These are phyloP conservation scores for Udeniomyces megalosporus DNA, from an alignment of 768 basidiomycete genomes.

Conservation along the genomic window DNA sequence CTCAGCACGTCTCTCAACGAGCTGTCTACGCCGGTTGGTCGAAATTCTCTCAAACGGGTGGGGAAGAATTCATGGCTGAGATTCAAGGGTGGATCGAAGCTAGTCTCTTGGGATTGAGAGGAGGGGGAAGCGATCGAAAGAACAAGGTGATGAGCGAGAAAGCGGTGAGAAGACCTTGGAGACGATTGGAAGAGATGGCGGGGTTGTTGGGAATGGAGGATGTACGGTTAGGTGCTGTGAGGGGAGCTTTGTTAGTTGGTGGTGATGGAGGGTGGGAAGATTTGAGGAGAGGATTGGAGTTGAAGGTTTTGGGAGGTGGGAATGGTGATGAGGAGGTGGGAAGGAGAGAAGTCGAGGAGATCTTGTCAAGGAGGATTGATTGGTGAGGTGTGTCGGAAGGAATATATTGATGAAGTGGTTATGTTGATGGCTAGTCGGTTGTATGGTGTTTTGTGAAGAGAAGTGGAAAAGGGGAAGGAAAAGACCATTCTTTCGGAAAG, in stretches of 20 bases:
- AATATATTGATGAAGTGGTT: too few relatives aligned
- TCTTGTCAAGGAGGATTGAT: conserved; percentile 24
- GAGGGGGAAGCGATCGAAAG: conserved; percentile 25
- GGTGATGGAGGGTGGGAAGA: neutral
- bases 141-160: conserved; percentile 68
- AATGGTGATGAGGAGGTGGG: conserved; percentile 44
- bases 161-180: conserved; percentile 58
- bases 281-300: neutral
- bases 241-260: neutral
- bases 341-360: conserved; percentile 38
- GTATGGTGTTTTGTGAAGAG: too few relatives aligned
- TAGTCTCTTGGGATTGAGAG: conserved; percentile 43
- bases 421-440: too few relatives aligned
- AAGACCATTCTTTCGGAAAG: too few relatives aligned
- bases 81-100: conserved; percentile 68
- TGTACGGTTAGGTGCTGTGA: neutral
- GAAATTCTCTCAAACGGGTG: conserved; percentile 44
- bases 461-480: too few relatives aligned
- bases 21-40: conserved; percentile 61
- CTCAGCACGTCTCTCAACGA: conserved; percentile 67
- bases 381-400: too few relatives aligned
- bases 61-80: conserved; percentile 51
- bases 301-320: conserved; percentile 30
- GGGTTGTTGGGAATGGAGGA: neutral
- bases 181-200: conserved; percentile 35